These are phyloP conservation scores for Barbarea vulgaris DNA, from an alignment of 345 rosid genomes.

Conservation along the genomic window DNA sequence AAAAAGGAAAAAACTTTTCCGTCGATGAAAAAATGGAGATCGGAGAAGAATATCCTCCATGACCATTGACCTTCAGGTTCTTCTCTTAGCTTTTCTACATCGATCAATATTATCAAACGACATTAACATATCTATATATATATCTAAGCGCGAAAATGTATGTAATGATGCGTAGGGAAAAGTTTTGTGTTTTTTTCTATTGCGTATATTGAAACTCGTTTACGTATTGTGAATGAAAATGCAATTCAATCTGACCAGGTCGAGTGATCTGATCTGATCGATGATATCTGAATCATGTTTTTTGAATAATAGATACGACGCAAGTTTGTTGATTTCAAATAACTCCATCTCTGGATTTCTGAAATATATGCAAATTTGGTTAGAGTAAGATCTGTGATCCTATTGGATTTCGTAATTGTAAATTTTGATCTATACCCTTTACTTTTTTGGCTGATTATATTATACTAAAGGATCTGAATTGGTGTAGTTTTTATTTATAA, in stretches of 20 bases:
- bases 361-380: neutral
- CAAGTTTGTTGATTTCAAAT: conserved; percentile 11
- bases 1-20: conserved; percentile 40
- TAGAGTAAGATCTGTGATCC: conserved; percentile 23
- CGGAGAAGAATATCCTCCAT: conserved; percentile 56
- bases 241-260: conserved; percentile 3
- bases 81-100: conserved; percentile 26
- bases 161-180: conserved; percentile 16
- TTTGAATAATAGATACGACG: neutral
- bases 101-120: neutral
- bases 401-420: neutral
- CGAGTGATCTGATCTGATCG: conserved; percentile 34
- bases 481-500: neutral
- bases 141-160: neutral
- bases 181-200: neutral
- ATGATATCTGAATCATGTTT: conserved; percentile 22
- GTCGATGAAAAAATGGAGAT: conserved; percentile 48
- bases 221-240: neutral
- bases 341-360: conserved; percentile 4
- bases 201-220: neutral
- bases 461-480: neutral
- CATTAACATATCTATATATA: neutral
- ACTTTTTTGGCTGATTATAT: neutral
- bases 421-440: conserved; percentile 20
- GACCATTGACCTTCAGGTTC: conserved; percentile 44